These are phyloP conservation scores for Erysimum cheiranthoides DNA, from an alignment of 345 rosid species.

Conservation along the genomic window DNA sequence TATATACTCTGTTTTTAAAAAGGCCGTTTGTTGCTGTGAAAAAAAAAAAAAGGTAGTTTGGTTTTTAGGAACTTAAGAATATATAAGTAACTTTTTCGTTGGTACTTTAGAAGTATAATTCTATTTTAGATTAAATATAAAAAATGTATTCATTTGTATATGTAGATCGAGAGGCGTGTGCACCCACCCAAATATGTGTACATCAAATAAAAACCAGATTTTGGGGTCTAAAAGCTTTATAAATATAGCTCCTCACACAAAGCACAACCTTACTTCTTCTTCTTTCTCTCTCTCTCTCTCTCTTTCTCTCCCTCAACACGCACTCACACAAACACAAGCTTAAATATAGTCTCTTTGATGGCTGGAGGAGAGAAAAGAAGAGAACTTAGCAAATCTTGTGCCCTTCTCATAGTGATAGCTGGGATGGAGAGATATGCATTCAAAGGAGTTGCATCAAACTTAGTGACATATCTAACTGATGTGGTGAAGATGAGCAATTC, in stretches of 20 bases:
- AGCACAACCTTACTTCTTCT: constrained; percentile 37
- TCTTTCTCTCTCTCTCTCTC: constrained; percentile 27
- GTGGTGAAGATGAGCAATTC: constrained; percentile 84
- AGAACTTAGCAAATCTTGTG: constrained; percentile 68
- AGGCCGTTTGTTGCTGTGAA: neutral
- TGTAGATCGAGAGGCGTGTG: constrained; percentile 29
- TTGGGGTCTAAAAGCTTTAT: constrained; percentile 33
- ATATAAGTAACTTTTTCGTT: neutral
- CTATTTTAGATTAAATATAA: constrained; percentile 4
- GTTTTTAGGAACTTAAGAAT: constrained; percentile 15
- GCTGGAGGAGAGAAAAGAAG: constrained; percentile 47
- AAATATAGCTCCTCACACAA: constrained; percentile 40
- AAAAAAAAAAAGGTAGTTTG: neutral
- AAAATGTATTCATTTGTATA: neutral
- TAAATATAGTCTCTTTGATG: constrained; percentile 39
- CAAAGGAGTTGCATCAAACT: constrained; percentile 94
- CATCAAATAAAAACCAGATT: neutral
- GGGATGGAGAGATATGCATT: constrained; percentile 95
- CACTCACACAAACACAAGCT: constrained; percentile 6
- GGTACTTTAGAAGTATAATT: constrained; percentile 1
- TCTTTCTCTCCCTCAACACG: neutral
- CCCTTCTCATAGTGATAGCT: constrained; percentile 83
- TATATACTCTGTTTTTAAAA: constrained; percentile 8
- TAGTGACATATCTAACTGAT: constrained; percentile 88
- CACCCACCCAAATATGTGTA: constrained; percentile 29